A percentile compares a stretch with the other conserved stretches of the same genome.
Conservation (phyloP, 1,139 yeast species). For the Meyerozyma guilliermondii region DNA sequence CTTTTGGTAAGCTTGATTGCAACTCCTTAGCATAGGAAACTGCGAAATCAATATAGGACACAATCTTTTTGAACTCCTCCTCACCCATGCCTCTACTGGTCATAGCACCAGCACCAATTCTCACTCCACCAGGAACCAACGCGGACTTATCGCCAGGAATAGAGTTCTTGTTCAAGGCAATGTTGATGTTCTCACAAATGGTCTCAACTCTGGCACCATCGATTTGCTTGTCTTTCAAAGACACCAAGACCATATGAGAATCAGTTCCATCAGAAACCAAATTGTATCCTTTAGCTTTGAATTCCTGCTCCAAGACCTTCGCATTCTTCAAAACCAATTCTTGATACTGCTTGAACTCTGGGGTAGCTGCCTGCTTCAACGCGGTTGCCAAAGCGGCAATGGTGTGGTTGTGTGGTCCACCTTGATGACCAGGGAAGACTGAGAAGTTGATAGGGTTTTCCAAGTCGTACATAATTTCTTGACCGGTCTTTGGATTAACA, state of each 20-base stretch:
- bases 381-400: constrained; percentile 95
- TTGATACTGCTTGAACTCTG: constrained; percentile 86
- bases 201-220: constrained; percentile 97
- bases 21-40: constrained; percentile 60
- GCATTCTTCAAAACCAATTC: constrained; percentile 78
- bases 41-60: constrained; percentile 73
- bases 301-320: constrained; percentile 64
- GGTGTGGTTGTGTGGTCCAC: constrained; percentile 98
- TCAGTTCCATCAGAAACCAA: constrained; percentile 93
- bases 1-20: constrained; percentile 67
- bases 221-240: constrained; percentile 75
- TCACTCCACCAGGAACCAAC: constrained; percentile 88
- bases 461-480: constrained; percentile 79
- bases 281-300: constrained; percentile 62
- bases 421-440: constrained; percentile 98
- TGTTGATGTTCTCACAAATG: constrained; percentile 81
- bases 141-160: constrained; percentile 97
- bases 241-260: constrained; percentile 85
- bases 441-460: constrained; percentile 91
- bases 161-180: constrained; percentile 93
- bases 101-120: constrained; percentile 98
- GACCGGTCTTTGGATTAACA: constrained; percentile 74
- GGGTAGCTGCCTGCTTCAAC: constrained; percentile 79
- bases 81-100: constrained; percentile 89
- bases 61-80: constrained; percentile 72